Base-by-base conservation (phyloP, 2,329 filamentous ascomycete genomes). In the Cercospora sp. region DNA sequence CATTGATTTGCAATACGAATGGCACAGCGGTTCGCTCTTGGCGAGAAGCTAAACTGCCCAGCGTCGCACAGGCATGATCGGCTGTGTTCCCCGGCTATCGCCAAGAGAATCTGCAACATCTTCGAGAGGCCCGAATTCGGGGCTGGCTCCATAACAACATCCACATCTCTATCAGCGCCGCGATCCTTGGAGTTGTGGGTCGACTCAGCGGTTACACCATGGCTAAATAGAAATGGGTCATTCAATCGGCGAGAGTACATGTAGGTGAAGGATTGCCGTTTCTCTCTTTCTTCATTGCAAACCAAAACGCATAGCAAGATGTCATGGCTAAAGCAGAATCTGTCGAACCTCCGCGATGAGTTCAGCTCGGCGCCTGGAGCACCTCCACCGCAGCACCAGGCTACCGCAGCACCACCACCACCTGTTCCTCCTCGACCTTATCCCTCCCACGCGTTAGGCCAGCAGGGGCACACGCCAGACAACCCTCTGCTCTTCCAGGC, bases 401-500 rank as follows among this genome's bases (percentile, higher is more conserved):
- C 36, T 48, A 31, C 65, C 7, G 31, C 28, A 4, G 31, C 28
- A 30, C 53, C 28, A 30, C 53, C 65, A 51, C 57, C 65, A 7
- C 63, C 65, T 13, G 26, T 45, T 12, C 42, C 66, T 39, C 45
- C 58, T 61, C 60, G 60, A 55, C 65, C 65, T 26, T 7, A 57
- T 55, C 57, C 18, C 5, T 30, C n/a, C 33, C 12, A 20, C 7
- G 33, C 59, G n/a, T 16, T 36, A n/a, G 12, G 16, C 23, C 60
- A 63, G 18, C 39, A 58, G 16, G 48, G 8, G 12, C 33, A 57
- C 10, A 42, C 18, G 16, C 71, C 76, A 1, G 71, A 74, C 53
- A 80, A 79, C 69, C 57, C 62, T 26, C 85, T 87, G 62, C 86
- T 92, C 79, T 84, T 92, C 72, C 89, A 92, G 77, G 87, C 83